These are phyloP conservation scores for Hypoxylon lenormandii DNA, from an alignment of 495 filamentous ascomycete genomes.

Conservation along the genomic window DNA sequence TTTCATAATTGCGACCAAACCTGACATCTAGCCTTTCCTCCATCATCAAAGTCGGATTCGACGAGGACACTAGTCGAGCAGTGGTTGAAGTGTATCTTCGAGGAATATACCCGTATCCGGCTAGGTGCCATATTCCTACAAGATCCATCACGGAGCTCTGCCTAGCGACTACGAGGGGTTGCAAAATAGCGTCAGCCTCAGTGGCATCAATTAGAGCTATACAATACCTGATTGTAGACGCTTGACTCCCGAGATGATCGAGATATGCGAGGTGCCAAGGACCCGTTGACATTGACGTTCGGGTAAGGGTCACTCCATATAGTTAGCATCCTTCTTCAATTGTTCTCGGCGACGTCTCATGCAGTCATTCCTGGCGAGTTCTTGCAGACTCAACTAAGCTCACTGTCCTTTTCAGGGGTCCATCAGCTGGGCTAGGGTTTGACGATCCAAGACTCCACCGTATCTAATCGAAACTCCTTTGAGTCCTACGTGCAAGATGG, in stretches of 20 bases:
- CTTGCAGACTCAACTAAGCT: slow-evolving; percentile 18
- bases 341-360: slow-evolving; percentile 24
- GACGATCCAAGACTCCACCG: slow-evolving; percentile 26
- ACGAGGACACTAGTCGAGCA: not conserved
- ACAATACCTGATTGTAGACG: not conserved
- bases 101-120: slow-evolving; percentile 29
- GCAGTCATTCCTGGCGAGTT: slow-evolving; percentile 4
- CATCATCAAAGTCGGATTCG: not conserved
- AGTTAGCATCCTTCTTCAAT: slow-evolving; percentile 3
- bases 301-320: not conserved
- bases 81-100: slow-evolving; percentile 22
- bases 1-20: slow-evolving; percentile 11
- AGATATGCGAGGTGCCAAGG: slow-evolving; percentile 8
- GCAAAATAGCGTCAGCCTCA: slow-evolving; percentile 34
- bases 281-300: slow-evolving; percentile 6
- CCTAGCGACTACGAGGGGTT: slow-evolving; percentile 15
- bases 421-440: slow-evolving; percentile 42
- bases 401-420: slow-evolving; percentile 37
- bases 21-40: not conserved
- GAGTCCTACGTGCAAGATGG: slow-evolving; percentile 15
- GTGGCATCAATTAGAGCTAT: slow-evolving; percentile 19
- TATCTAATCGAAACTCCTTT: slow-evolving; percentile 19
- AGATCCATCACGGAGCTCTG: slow-evolving; percentile 40
- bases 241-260: not conserved
- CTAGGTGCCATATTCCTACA: slow-evolving; percentile 32